Evolutionary conservation across 225 moss, liverwort and hornwort genomes (phyloP).

Genomic region (Polytrichum formosum): DNA sequence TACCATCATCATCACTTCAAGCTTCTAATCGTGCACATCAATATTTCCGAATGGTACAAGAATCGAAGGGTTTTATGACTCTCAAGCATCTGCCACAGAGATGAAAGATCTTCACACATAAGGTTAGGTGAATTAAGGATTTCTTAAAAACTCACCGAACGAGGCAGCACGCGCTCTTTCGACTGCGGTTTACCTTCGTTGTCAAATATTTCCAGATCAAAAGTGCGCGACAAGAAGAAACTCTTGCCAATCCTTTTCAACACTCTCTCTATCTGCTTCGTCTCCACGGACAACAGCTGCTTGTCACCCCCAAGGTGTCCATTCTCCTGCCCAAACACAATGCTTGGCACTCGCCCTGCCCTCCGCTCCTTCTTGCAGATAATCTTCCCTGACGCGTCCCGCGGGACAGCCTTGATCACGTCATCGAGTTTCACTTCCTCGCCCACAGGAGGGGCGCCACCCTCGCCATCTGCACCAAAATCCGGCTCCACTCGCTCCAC

Average conservation of each 20-base stretch:
- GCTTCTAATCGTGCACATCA: too few species aligned
- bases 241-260: constrained; percentile 70
- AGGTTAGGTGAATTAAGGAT: too few species aligned
- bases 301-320: constrained; percentile 87
- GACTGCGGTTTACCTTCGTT: constrained; percentile 42
- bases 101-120: background rate
- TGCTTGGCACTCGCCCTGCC: constrained; percentile 70
- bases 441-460: constrained; percentile 15
- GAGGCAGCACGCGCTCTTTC: constrained; percentile 70
- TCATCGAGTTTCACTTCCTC: constrained; percentile 54
- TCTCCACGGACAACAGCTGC: constrained; percentile 63
- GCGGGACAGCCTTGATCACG: constrained; percentile 62
- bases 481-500: constrained; percentile 10
- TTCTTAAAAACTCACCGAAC: constrained; percentile 28
- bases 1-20: too few species aligned
- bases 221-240: constrained; percentile 76
- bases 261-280: constrained; percentile 75
- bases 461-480: constrained; percentile 16
- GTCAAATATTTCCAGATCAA: constrained; percentile 68
- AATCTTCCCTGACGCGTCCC: constrained; percentile 63
- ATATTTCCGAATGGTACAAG: too few species aligned
- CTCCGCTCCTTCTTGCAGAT: constrained; percentile 77
- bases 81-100: background rate
- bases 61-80: too few species aligned
- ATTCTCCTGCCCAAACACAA: constrained; percentile 83